Evolutionary conservation across 176 grass and related monocot species (phyloP).

Genomic region (Chrysopogon serrulatus): DNA sequence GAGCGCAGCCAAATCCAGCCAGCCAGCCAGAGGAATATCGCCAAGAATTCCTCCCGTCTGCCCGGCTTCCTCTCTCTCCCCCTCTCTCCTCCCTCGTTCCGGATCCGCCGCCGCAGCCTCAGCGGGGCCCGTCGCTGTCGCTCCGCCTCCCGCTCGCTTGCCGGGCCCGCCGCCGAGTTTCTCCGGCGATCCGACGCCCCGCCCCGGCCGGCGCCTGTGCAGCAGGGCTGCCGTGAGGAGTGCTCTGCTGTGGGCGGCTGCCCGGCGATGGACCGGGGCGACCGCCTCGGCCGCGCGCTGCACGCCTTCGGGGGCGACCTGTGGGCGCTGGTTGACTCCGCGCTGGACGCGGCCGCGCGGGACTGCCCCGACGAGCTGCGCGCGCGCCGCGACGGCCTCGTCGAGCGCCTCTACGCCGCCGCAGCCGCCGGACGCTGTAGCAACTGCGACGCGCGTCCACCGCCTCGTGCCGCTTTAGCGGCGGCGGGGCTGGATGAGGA

Average conservation of each 20-base stretch:
- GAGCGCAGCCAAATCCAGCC: conserved; percentile 28
- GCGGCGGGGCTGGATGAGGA: conserved; percentile 10
- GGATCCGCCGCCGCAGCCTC: conserved; percentile 3
- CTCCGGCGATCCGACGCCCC: neutral
- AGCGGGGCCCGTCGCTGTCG: neutral
- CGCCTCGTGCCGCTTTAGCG: conserved; percentile 3
- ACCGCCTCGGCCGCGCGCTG: conserved; percentile 44
- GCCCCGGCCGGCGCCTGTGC: neutral
- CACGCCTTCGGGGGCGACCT: conserved; percentile 36
- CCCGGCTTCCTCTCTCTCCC: neutral
- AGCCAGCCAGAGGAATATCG: conserved; percentile 1
- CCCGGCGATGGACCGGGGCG: conserved; percentile 53
- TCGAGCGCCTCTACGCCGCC: conserved; percentile 50
- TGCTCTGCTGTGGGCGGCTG: neutral
- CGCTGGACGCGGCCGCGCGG: conserved; percentile 39
- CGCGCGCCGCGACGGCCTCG: conserved; percentile 53
- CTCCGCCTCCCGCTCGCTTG: neutral
- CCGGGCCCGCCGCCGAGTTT: neutral
- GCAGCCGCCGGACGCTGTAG: conserved; percentile 23
- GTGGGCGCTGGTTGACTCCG: conserved; percentile 60
- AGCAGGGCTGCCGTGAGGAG: neutral
- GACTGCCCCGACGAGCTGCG: conserved; percentile 57
- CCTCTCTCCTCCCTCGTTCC: neutral
- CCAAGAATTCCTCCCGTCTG: neutral
- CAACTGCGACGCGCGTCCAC: conserved; percentile 20